Conservation (phyloP, 257 asterid genomes). For the Plectranthus barbatus region DNA sequence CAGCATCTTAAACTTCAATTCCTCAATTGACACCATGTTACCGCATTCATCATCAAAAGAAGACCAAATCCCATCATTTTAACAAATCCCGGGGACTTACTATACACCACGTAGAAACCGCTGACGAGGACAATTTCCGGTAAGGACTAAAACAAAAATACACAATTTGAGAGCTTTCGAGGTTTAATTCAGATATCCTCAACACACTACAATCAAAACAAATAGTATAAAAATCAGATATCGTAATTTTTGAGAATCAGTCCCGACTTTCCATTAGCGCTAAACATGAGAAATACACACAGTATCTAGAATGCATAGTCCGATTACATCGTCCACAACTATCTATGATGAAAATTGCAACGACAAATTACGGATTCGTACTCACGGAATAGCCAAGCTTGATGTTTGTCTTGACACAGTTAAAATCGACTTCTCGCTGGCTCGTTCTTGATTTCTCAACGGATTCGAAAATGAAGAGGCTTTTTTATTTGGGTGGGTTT, state of each 20-base stretch:
- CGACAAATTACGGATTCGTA: constrained; percentile 2
- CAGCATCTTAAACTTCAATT: not conserved
- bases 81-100: too few species aligned
- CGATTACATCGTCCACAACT: not conserved
- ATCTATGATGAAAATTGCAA: too few species aligned
- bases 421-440: too few species aligned
- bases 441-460: too few species aligned
- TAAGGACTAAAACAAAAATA: not conserved
- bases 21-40: not conserved
- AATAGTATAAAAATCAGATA: too few species aligned
- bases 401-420: too few species aligned
- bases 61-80: not conserved
- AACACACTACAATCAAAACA: not conserved
- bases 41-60: not conserved
- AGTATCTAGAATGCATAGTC: not conserved
- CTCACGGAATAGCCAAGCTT: constrained; percentile 7
- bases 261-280: not conserved
- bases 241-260: not conserved
- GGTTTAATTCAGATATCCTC: not conserved
- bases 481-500: too few species aligned
- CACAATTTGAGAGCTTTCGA: not conserved
- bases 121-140: not conserved
- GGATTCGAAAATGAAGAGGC: too few species aligned
- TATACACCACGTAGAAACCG: too few species aligned
- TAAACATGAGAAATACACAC: not conserved